These are phyloP conservation scores for Cyclanthera cordifolia DNA, from an alignment of 306 rosid species.

Conservation along the genomic window DNA sequence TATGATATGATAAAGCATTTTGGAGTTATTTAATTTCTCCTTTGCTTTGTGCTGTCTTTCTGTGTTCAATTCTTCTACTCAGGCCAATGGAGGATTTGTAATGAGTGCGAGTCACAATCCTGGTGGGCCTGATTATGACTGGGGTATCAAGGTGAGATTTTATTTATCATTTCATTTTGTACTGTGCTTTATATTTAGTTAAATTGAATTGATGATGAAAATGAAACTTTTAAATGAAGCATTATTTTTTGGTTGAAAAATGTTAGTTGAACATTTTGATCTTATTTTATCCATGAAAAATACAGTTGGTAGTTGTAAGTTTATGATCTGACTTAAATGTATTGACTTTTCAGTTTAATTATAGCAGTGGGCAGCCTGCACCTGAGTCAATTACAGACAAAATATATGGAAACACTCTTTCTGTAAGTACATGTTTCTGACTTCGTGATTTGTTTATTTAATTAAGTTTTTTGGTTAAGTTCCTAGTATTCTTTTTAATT, in stretches of 20 bases:
- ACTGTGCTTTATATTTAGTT: not conserved
- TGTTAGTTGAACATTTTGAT: not conserved
- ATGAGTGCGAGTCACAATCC: constrained; percentile 99
- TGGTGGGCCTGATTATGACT: constrained; percentile 95
- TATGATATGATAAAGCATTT: constrained; percentile 19
- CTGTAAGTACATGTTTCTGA: constrained; percentile 44
- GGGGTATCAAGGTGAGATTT: constrained; percentile 89
- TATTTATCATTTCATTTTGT: not conserved
- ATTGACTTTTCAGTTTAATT: constrained; percentile 57
- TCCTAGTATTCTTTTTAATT: not conserved
- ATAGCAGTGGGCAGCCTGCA: constrained; percentile 97
- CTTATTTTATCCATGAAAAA: not conserved
- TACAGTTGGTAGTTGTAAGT: not conserved
- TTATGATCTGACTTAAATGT: constrained; percentile 25
- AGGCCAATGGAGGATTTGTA: constrained; percentile 98
- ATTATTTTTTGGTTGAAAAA: not conserved
- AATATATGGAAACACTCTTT: constrained; percentile 89
- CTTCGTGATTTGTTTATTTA: not conserved
- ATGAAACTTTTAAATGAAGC: not conserved
- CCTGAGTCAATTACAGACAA: constrained; percentile 96
- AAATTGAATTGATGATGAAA: not conserved
- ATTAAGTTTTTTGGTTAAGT: not conserved
- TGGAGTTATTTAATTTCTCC: not conserved
- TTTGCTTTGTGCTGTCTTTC: constrained; percentile 12
- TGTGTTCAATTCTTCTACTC: constrained; percentile 15